Conservation (phyloP, 2,329 filamentous ascomycete genomes). For the Penicillium sp. region DNA sequence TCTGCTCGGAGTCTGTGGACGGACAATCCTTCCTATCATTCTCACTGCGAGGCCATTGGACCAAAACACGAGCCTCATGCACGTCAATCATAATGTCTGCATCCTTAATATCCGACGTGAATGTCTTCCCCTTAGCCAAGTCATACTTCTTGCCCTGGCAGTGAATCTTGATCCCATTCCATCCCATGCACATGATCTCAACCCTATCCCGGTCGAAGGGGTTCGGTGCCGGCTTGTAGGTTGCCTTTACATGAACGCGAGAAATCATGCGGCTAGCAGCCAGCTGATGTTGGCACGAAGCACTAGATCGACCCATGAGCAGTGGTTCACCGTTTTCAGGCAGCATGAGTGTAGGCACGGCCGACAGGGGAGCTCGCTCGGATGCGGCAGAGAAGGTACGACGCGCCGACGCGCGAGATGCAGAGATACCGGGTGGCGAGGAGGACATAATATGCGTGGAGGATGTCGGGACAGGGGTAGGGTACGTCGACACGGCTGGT, state of each 20-base stretch:
- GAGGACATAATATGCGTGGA: conserved; percentile 88
- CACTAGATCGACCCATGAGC: conserved; percentile 88
- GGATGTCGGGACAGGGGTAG: conserved; percentile 89
- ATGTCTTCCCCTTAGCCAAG: conserved; percentile 81
- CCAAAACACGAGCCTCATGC: conserved; percentile 82
- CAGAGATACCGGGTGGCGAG: conserved; percentile 64
- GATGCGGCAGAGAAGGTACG: conserved; percentile 61
- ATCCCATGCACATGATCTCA: conserved; percentile 87
- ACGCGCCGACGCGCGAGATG: conserved; percentile 54
- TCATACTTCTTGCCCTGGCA: conserved; percentile 87
- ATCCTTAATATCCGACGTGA: conserved; percentile 82
- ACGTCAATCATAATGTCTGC: conserved; percentile 94
- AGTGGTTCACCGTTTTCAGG: conserved; percentile 77
- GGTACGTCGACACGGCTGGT: conserved; percentile 64
- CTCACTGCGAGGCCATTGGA: conserved; percentile 75
- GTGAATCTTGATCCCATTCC: conserved; percentile 93
- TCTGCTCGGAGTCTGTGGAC: conserved; percentile 62
- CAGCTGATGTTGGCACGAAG: conserved; percentile 92
- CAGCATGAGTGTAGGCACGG: conserved; percentile 79
- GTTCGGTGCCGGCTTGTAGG: conserved; percentile 69
- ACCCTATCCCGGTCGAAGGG: conserved; percentile 72
- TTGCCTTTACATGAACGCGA: conserved; percentile 85
- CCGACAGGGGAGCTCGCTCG: conserved; percentile 78
- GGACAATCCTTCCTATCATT: conserved; percentile 49
- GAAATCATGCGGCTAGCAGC: conserved; percentile 91